Evolutionary conservation across 208 protist species (phyloP).

Genomic region (Wallacemonas sp.): DNA sequence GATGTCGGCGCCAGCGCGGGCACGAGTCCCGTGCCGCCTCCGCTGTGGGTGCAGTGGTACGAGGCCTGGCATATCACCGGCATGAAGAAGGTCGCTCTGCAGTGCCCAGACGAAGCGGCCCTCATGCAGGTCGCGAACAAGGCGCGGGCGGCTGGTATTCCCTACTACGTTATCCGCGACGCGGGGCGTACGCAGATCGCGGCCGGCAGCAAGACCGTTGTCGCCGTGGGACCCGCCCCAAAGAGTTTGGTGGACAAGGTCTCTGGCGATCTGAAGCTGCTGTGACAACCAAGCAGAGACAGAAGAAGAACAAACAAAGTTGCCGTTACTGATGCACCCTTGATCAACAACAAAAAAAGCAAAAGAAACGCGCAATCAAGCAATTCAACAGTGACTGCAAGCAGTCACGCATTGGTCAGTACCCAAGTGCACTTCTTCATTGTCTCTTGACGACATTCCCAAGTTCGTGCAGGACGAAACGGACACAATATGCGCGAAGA

Average conservation of each 20-base stretch:
- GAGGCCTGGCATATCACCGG: constrained; percentile 65
- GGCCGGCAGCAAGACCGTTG: constrained; percentile 87
- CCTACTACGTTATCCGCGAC: constrained; percentile 83
- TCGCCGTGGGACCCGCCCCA: constrained; percentile 88
- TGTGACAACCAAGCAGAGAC: no score
- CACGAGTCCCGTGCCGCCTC: constrained; percentile 23
- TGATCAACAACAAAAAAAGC: not conserved
- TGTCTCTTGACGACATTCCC: no score
- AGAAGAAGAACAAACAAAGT: no score
- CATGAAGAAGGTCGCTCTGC: constrained; percentile 81
- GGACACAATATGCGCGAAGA: no score
- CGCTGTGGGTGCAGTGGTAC: constrained; percentile 68
- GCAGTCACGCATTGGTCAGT: no score
- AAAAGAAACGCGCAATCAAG: not conserved
- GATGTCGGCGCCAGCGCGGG: no score
- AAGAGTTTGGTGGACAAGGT: constrained; percentile 78
- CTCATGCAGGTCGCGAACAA: constrained; percentile 51
- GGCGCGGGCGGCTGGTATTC: constrained; percentile 50
- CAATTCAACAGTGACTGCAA: not conserved
- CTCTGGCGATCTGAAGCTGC: constrained; percentile 89
- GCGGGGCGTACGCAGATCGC: constrained; percentile 94
- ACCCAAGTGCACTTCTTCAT: no score
- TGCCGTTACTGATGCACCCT: no score
- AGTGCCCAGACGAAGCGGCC: constrained; percentile 71
- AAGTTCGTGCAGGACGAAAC: no score